Evolutionary conservation across 2,329 filamentous ascomycete genomes (phyloP).

Genomic region (Chaetomiaceae sp.): DNA sequence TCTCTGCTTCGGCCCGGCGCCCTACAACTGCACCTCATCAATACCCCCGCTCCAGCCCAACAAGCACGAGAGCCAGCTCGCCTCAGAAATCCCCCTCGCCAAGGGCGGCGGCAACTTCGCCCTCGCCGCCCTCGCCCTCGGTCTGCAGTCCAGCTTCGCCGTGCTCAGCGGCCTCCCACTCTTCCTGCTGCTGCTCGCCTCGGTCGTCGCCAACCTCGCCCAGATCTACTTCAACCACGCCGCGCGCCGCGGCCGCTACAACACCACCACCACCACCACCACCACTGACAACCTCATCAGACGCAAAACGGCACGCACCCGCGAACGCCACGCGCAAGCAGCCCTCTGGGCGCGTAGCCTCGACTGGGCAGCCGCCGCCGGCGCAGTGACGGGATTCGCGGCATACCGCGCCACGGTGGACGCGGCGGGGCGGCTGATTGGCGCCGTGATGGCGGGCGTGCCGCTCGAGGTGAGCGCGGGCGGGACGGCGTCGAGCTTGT

Average conservation of each 20-base stretch:
- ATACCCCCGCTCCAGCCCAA: conserved; percentile 5
- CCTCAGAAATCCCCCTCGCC: conserved; percentile 5
- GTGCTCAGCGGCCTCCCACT: conserved; percentile 20
- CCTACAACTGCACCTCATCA: conserved; percentile 16
- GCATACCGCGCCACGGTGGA: conserved; percentile 13
- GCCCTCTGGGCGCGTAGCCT: conserved; percentile 21
- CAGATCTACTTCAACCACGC: conserved; percentile 19
- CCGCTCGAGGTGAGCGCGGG: conserved; percentile 11
- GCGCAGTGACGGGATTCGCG: conserved; percentile 8
- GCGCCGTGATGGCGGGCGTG: conserved; percentile 8
- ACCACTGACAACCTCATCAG: neutral
- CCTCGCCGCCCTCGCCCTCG: conserved; percentile 17
- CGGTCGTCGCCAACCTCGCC: conserved; percentile 17
- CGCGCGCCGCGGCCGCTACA: no score
- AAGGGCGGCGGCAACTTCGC: conserved; percentile 19
- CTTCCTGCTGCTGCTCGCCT: conserved; percentile 14
- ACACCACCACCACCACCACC: no score
- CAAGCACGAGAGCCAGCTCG: conserved; percentile 10
- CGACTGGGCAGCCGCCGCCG: conserved; percentile 24
- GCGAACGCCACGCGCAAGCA: conserved; percentile 19
- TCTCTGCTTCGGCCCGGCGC: conserved; percentile 22
- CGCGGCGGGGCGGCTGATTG: conserved; percentile 16
- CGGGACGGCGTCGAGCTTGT: conserved; percentile 17
- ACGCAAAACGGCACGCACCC: neutral
- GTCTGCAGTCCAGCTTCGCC: conserved; percentile 20